phyloP scores from a whole-genome alignment of 257 asterid species.

The Penstemon eatonii region DNA sequence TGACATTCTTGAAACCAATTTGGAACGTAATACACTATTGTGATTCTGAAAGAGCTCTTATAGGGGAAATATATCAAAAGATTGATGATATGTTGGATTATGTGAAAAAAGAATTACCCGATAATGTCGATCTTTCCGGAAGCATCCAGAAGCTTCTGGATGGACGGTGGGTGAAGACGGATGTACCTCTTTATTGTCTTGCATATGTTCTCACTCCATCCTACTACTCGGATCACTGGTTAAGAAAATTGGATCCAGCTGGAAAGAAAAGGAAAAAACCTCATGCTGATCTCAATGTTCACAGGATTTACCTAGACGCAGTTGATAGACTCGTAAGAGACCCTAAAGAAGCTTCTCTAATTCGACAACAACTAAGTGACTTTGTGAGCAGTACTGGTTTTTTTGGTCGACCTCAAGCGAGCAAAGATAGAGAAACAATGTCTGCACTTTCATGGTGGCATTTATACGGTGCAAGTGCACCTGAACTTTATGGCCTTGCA shows the following conservation, averaged over 20 bases:
- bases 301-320: constrained; percentile 6
- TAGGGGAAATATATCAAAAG: constrained; percentile 11
- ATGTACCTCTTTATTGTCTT: background rate
- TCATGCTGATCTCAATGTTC: constrained; percentile 14
- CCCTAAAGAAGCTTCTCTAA: background rate
- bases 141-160: constrained; percentile 5
- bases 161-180: constrained; percentile 7
- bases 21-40: constrained; percentile 11
- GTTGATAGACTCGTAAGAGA: background rate
- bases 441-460: constrained; percentile 11
- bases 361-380: constrained; percentile 16
- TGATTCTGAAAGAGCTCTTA: constrained; percentile 14
- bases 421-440: constrained; percentile 21
- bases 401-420: constrained; percentile 1
- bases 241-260: background rate
- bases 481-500: background rate
- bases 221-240: constrained; percentile 7
- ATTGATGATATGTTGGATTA: constrained; percentile 12
- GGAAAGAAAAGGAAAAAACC: constrained; percentile 16
- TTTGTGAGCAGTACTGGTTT: constrained; percentile 13
- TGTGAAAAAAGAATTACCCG: background rate
- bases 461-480: constrained; percentile 18
- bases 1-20: constrained; percentile 12
- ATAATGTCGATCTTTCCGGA: background rate
- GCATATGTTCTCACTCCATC: constrained; percentile 17